Evolutionary conservation across 306 rosid genomes (phyloP).

Genomic region (Ormosia semicastrata): DNA sequence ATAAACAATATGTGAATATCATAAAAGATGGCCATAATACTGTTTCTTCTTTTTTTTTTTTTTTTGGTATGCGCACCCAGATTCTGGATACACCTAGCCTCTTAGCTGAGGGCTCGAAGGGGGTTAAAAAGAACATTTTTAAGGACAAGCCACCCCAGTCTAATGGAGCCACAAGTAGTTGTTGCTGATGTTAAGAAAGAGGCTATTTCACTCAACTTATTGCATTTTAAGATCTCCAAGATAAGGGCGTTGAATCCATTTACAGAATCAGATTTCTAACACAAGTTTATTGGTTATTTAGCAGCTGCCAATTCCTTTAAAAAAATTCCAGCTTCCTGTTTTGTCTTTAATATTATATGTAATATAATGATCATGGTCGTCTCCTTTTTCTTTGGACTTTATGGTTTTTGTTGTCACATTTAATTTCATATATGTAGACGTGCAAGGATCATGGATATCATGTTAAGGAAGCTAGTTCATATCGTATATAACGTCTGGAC

Average conservation of each 20-base stretch:
- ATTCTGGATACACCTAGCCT: slow-evolving; percentile 82
- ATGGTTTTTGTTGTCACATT: slow-evolving; percentile 7
- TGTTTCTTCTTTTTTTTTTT: neutral
- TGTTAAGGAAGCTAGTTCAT: slow-evolving; percentile 10
- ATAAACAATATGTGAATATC: neutral
- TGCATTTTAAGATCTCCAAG: slow-evolving; percentile 16
- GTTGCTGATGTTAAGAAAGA: slow-evolving; percentile 62
- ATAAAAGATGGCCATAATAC: neutral
- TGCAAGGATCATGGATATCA: slow-evolving; percentile 22
- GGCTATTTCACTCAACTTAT: slow-evolving; percentile 1
- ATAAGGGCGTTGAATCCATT: slow-evolving; percentile 12
- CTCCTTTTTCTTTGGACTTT: neutral
- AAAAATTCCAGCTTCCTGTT: neutral
- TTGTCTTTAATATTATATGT: slow-evolving; percentile 22
- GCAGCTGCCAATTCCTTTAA: neutral
- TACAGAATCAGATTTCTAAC: slow-evolving; percentile 19
- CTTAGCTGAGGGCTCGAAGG: slow-evolving; percentile 82
- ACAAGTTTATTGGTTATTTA: slow-evolving; percentile 20
- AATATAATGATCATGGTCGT: slow-evolving; percentile 7
- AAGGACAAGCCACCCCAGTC: slow-evolving; percentile 62
- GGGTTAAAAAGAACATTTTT: slow-evolving; percentile 78
- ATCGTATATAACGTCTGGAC: slow-evolving; percentile 9
- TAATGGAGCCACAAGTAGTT: slow-evolving; percentile 61
- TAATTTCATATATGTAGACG: neutral
- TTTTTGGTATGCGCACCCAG: slow-evolving; percentile 48